These are phyloP conservation scores for Trichophaea hybrida DNA, from an alignment of 2,329 filamentous ascomycete species.

Conservation along the genomic window DNA sequence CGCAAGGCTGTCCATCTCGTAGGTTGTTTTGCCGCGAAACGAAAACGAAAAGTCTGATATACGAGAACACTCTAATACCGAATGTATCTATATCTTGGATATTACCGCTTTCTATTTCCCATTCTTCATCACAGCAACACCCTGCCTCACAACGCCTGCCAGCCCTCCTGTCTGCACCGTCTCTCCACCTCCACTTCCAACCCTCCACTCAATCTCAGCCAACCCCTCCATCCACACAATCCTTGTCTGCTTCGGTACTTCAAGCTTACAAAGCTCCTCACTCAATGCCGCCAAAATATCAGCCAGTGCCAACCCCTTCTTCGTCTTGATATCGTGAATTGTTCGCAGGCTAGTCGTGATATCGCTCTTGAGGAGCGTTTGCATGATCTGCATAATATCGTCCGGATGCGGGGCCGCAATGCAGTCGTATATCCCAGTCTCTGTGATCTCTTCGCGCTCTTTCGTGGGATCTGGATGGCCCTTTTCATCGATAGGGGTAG, in stretches of 20 bases:
- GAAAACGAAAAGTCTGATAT: too few relatives aligned
- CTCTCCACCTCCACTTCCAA: constrained; percentile 79
- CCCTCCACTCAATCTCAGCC: constrained; percentile 80
- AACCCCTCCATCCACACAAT: constrained; percentile 83
- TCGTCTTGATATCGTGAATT: constrained; percentile 72
- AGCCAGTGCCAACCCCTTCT: constrained; percentile 75
- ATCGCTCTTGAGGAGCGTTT: constrained; percentile 73
- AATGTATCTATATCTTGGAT: neutral
- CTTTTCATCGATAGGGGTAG: constrained; percentile 39
- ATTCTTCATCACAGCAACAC: constrained; percentile 57
- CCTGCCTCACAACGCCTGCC: constrained; percentile 74
- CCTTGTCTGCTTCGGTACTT: constrained; percentile 74
- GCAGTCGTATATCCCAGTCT: constrained; percentile 89
- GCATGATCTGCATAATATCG: constrained; percentile 70
- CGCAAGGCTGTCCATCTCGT: too few relatives aligned
- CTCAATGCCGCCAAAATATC: constrained; percentile 81
- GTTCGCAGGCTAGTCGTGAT: constrained; percentile 80
- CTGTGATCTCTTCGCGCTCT: constrained; percentile 70
- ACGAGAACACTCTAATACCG: too few relatives aligned
- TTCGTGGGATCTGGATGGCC: constrained; percentile 47
- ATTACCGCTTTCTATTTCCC: neutral
- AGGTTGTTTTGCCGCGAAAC: too few relatives aligned
- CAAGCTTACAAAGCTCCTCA: constrained; percentile 67
- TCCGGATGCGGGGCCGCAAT: constrained; percentile 87
- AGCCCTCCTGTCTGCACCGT: constrained; percentile 81